Conservation (phyloP, 202 grass and related monocot species). For the Setaria viridis region DNA sequence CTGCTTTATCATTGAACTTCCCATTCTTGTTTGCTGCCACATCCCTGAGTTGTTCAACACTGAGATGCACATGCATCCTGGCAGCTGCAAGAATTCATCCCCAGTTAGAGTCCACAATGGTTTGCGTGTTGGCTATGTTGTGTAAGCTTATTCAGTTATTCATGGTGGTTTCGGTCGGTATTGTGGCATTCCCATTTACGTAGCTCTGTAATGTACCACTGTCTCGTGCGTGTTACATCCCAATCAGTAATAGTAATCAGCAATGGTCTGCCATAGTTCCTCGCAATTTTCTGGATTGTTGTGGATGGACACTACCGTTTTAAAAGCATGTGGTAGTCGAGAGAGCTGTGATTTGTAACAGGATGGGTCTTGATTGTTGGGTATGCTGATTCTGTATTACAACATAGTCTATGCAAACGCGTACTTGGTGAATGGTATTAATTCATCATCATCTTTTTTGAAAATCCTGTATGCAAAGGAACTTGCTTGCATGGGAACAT, state of each 20-base stretch:
- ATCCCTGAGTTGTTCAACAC: constrained; percentile 32
- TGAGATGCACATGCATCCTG: constrained; percentile 54
- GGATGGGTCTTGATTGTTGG: neutral
- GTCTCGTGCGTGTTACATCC: constrained; percentile 50
- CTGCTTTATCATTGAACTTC: constrained; percentile 48
- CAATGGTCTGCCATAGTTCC: constrained; percentile 49
- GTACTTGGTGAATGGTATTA: too few species aligned
- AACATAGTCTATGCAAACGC: neutral
- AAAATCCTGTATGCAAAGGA: neutral
- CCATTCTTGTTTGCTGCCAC: constrained; percentile 61
- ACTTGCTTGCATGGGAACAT: neutral
- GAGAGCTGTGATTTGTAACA: neutral
- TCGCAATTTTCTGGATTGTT: neutral
- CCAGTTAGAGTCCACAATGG: constrained; percentile 53
- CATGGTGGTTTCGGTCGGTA: constrained; percentile 61
- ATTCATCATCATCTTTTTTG: constrained; percentile 5
- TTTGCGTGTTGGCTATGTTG: constrained; percentile 65
- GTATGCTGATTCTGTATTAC: neutral
- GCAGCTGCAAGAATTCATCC: constrained; percentile 58
- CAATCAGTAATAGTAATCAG: constrained; percentile 64
- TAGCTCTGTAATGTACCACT: constrained; percentile 64
- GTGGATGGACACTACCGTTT: neutral
- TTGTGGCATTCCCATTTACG: constrained; percentile 60
- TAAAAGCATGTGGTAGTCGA: neutral
- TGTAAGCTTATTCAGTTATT: constrained; percentile 70